phyloP scores from a whole-genome alignment of 75 land plant species.

The Pseudotsuga menziesii region DNA sequence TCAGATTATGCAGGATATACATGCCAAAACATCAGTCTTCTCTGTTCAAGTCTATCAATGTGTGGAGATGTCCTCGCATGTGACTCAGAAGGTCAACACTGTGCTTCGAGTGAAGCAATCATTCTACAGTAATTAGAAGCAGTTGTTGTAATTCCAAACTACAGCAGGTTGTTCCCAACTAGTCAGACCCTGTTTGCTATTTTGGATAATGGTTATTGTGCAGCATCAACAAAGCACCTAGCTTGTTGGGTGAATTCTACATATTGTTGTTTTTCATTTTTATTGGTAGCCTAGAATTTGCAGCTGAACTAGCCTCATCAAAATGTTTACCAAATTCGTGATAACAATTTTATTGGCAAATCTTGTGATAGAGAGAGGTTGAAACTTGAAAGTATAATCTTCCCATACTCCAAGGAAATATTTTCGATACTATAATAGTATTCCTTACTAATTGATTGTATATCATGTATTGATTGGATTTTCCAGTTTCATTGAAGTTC shows the following conservation, averaged over 20 bases:
- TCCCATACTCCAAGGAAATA: too few species aligned
- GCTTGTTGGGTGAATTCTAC: constrained; percentile 86
- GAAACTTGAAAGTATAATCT: too few species aligned
- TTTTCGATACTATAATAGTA: too few species aligned
- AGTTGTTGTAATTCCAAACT: constrained; percentile 93
- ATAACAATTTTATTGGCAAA: too few species aligned
- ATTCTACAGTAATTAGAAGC: constrained; percentile 94
- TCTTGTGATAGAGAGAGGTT: too few species aligned
- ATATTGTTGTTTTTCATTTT: not conserved
- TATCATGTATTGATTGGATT: too few species aligned
- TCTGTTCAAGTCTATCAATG: constrained; percentile 64
- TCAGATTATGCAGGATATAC: constrained; percentile 98
- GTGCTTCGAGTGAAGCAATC: constrained; percentile 95
- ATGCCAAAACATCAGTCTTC: constrained; percentile 85
- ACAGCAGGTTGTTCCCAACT: constrained; percentile 78
- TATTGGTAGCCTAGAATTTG: not conserved
- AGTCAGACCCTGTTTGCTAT: constrained; percentile 52
- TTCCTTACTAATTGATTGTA: too few species aligned
- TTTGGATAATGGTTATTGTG: constrained; percentile 74
- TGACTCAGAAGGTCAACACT: constrained; percentile 72
- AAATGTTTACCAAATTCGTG: too few species aligned
- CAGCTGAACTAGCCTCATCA: too few species aligned
- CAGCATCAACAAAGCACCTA: constrained; percentile 84
- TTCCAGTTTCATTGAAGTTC: too few species aligned
- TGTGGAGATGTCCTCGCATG: constrained; percentile 77